These are phyloP conservation scores for Plasmodium coatneyi DNA, from an alignment of 169 alveolate genomes.

Conservation along the genomic window DNA sequence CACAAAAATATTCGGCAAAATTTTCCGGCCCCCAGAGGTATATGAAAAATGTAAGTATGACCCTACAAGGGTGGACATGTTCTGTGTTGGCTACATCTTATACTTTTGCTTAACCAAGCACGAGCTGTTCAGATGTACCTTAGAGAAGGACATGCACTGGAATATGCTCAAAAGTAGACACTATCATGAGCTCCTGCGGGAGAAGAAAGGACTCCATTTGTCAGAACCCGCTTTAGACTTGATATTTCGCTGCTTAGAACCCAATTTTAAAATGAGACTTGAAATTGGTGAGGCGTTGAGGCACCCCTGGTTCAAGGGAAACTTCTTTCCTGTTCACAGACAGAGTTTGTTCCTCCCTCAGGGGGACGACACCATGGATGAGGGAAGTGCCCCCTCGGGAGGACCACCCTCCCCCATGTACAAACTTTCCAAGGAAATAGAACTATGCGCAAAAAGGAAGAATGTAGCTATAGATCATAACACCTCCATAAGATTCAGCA, in stretches of 20 bases:
- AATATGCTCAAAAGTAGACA: constrained; percentile 40
- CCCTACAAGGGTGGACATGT: constrained; percentile 84
- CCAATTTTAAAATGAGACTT: constrained; percentile 60
- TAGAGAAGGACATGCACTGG: constrained; percentile 71
- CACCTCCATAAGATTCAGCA: constrained; percentile 4
- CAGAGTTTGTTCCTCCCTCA: constrained; percentile 1
- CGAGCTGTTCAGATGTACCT: constrained; percentile 80
- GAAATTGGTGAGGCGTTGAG: constrained; percentile 66
- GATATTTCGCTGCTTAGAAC: constrained; percentile 73
- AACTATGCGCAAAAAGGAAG: constrained; percentile 45
- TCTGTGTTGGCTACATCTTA: constrained; percentile 86
- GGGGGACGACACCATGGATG: not conserved
- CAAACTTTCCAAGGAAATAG: constrained; percentile 33
- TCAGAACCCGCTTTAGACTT: constrained; percentile 73
- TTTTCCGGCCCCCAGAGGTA: constrained; percentile 87
- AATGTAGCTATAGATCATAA: constrained; percentile 6
- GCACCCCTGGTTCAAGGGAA: constrained; percentile 74
- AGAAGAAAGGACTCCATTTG: constrained; percentile 73
- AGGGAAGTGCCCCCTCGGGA: not conserved
- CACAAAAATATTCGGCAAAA: constrained; percentile 81
- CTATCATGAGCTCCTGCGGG: constrained; percentile 51
- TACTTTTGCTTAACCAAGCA: constrained; percentile 83
- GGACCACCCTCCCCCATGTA: not conserved
- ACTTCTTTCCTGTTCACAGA: constrained; percentile 19
- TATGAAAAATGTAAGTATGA: constrained; percentile 77